These are phyloP conservation scores for Penicillium nordicum DNA, from an alignment of 2,329 filamentous ascomycete species.

Conservation along the genomic window DNA sequence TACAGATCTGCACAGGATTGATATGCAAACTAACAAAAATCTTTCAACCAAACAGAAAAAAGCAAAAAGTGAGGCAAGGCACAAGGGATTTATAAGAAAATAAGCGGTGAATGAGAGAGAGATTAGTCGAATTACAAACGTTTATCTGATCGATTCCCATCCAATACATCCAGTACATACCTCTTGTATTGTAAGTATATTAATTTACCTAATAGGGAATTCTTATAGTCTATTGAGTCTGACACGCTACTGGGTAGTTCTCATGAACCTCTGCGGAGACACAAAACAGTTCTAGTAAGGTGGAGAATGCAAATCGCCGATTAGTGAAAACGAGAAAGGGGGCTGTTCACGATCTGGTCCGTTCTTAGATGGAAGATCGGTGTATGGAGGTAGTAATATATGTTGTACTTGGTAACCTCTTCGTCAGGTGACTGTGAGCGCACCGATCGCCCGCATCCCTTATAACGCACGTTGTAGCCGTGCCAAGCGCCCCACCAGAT, in stretches of 20 bases:
- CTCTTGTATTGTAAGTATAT: background rate
- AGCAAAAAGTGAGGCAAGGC: conserved; percentile 8
- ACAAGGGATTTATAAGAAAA: conserved; percentile 3
- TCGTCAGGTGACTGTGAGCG: conserved; percentile 22
- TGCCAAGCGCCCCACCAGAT: no score
- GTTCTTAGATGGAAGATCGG: conserved; percentile 24
- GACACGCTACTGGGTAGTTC: background rate
- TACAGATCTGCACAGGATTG: conserved; percentile 7
- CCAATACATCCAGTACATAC: background rate
- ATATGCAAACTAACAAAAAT: conserved; percentile 1
- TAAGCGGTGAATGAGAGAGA: conserved; percentile 21
- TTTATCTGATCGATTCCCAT: conserved; percentile 21
- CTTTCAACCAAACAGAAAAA: conserved; percentile 7
- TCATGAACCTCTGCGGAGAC: conserved; percentile 12
- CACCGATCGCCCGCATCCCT: conserved; percentile 13
- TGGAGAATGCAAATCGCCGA: conserved; percentile 25
- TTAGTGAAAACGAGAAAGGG: conserved; percentile 17
- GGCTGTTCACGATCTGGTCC: conserved; percentile 25
- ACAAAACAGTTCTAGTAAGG: conserved; percentile 1
- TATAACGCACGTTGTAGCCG: background rate
- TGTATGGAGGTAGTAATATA: background rate
- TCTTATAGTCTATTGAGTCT: background rate
- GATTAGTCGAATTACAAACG: conserved; percentile 11
- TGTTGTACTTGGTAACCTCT: background rate
- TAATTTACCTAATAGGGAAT: background rate